These are phyloP conservation scores for Fomes fomentarius DNA, from an alignment of 1,284 basidiomycete genomes.

Conservation along the genomic window DNA sequence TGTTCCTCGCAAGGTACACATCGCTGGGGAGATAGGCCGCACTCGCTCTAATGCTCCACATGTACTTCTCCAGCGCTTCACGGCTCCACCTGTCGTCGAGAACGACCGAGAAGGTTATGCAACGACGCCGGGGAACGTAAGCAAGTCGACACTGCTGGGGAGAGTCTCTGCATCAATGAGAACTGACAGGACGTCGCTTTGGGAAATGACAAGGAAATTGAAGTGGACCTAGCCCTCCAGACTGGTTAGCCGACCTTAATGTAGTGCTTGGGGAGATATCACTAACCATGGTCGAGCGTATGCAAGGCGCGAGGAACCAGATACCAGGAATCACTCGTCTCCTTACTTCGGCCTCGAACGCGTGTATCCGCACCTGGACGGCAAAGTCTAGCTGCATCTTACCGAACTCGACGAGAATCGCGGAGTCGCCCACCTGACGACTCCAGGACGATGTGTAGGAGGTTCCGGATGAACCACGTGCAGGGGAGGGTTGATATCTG, in stretches of 20 bases:
- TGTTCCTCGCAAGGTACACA: slow-evolving; percentile 61
- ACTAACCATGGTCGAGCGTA: slow-evolving; percentile 58
- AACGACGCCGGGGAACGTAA: slow-evolving; percentile 59
- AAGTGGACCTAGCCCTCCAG: slow-evolving; percentile 45
- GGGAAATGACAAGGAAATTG: no score
- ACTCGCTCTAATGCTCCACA: slow-evolving; percentile 53
- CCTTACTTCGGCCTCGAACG: slow-evolving; percentile 51
- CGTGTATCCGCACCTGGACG: slow-evolving; percentile 57
- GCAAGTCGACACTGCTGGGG: no score
- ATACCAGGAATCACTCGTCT: slow-evolving; percentile 40
- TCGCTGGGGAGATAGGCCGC: slow-evolving; percentile 74
- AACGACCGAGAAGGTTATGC: no score
- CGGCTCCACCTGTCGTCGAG: slow-evolving; percentile 63
- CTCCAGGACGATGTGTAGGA: slow-evolving; percentile 29
- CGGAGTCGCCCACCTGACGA: slow-evolving; percentile 61
- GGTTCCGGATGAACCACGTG: slow-evolving; percentile 29
- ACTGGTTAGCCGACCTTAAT: background rate
- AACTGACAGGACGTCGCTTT: slow-evolving; percentile 39
- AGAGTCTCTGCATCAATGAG: slow-evolving; percentile 50
- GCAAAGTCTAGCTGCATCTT: slow-evolving; percentile 51
- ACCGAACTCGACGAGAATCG: slow-evolving; percentile 64
- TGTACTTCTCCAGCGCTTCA: slow-evolving; percentile 61
- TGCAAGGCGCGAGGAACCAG: slow-evolving; percentile 53
- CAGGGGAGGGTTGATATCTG: slow-evolving; percentile 42
- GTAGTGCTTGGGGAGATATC: background rate